Conservation (phyloP, 2,329 filamentous ascomycete genomes). For the Pseudocercospora crystallina region DNA sequence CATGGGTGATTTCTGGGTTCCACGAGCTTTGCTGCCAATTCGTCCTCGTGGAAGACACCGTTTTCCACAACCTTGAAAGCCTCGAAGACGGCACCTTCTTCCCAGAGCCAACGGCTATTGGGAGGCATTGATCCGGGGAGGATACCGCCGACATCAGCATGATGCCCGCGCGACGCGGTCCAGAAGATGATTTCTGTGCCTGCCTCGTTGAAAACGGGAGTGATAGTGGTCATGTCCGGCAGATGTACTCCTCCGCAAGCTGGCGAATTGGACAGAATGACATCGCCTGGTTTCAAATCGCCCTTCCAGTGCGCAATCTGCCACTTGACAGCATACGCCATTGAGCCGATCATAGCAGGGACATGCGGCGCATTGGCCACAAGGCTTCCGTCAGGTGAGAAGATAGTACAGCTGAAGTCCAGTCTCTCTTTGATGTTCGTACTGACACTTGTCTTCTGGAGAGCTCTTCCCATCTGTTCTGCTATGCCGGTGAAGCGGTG, state of each 20-base stretch:
- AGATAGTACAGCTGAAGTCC: conserved; percentile 47
- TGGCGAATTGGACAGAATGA: conserved; percentile 44
- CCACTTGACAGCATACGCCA: conserved; percentile 43
- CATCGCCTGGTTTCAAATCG: conserved; percentile 39
- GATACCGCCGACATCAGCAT: conserved; percentile 43
- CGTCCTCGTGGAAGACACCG: conserved; percentile 38
- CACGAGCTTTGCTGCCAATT: conserved; percentile 42
- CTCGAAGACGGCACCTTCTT: conserved; percentile 45
- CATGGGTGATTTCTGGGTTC: conserved; percentile 61
- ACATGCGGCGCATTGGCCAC: conserved; percentile 46
- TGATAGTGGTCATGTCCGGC: conserved; percentile 45
- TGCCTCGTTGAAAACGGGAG: conserved; percentile 38
- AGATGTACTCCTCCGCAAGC: conserved; percentile 43
- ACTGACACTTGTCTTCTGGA: conserved; percentile 57
- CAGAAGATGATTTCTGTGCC: conserved; percentile 39
- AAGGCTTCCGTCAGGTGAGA: conserved; percentile 42
- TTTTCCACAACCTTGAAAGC: conserved; percentile 22
- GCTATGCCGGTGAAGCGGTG: conserved; percentile 61
- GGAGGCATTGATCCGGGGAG: conserved; percentile 45
- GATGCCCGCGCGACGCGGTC: conserved; percentile 41
- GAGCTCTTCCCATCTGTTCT: conserved; percentile 58
- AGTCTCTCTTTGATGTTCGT: conserved; percentile 49
- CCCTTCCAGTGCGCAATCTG: conserved; percentile 39
- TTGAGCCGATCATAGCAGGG: conserved; percentile 45
- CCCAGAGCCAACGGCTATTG: conserved; percentile 43